Conservation (phyloP, 441 rosid genomes). For the Aquilaria agallochum region DNA sequence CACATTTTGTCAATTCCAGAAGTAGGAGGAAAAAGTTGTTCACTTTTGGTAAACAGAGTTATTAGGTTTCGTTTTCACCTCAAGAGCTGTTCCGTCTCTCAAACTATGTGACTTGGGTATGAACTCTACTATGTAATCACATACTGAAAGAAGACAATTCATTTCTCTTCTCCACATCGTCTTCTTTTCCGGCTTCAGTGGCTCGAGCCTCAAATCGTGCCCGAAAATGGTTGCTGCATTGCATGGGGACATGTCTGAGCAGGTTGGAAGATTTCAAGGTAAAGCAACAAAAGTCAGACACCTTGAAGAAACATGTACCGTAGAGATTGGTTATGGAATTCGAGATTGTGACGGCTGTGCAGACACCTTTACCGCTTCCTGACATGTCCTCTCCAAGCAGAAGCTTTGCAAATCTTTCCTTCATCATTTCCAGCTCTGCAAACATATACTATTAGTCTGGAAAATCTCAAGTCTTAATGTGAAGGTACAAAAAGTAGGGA, state of each 20-base stretch:
- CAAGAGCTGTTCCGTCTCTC: conserved; percentile 39
- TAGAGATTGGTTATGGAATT: conserved; percentile 72
- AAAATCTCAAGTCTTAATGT: not conserved
- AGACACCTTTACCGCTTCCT: conserved; percentile 70
- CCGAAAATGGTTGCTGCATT: conserved; percentile 63
- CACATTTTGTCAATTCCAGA: not conserved
- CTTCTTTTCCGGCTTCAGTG: conserved; percentile 49
- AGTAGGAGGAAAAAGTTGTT: too few species aligned
- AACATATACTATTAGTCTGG: not conserved
- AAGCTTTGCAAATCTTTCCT: conserved; percentile 66
- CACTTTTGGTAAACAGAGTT: too few species aligned
- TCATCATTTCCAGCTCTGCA: conserved; percentile 55
- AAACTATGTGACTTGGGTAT: conserved; percentile 41
- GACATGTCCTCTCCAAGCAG: conserved; percentile 79
- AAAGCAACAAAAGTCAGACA: not conserved
- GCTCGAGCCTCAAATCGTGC: conserved; percentile 54
- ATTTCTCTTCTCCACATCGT: conserved; percentile 66
- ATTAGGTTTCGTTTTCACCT: conserved; percentile 27
- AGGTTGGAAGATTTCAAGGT: not conserved
- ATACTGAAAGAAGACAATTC: conserved; percentile 58
- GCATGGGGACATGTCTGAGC: not conserved
- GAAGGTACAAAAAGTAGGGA: not conserved
- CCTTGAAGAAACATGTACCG: conserved; percentile 30
- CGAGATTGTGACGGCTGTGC: conserved; percentile 58
- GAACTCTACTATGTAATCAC: conserved; percentile 52